phyloP scores from a whole-genome alignment of 208 protist species.

The Borovskyia barvae region DNA sequence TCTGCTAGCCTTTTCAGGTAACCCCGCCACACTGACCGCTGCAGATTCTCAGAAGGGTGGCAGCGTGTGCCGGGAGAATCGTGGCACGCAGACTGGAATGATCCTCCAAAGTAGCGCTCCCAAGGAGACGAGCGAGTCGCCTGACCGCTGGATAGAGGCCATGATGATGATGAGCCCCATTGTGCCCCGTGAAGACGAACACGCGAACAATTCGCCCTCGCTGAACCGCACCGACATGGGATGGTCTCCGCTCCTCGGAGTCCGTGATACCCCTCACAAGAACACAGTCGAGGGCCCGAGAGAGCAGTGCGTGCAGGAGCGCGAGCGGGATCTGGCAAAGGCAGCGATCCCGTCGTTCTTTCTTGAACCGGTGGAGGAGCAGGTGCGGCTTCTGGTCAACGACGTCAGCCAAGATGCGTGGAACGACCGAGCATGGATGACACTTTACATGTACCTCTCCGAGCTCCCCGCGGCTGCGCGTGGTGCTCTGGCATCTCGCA shows the following conservation, averaged over 20 bases:
- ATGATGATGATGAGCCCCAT: slow-evolving; percentile 18
- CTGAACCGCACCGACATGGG: slow-evolving; percentile 8
- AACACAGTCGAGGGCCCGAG: not conserved
- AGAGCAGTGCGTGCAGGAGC: not conserved
- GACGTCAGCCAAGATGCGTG: not conserved
- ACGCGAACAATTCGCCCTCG: not conserved
- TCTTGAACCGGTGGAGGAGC: slow-evolving; percentile 24
- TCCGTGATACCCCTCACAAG: not conserved
- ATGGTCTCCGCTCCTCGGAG: slow-evolving; percentile 8
- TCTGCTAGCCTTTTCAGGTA: too few species aligned
- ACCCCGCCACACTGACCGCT: too few species aligned
- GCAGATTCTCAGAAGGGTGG: too few species aligned
- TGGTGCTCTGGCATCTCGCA: slow-evolving; percentile 4
- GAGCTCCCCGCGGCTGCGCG: slow-evolving; percentile 23
- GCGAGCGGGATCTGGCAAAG: too few species aligned
- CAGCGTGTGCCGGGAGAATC: slow-evolving; percentile 14
- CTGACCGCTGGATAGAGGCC: not conserved
- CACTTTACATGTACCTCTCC: slow-evolving; percentile 41
- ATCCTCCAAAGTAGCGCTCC: too few species aligned
- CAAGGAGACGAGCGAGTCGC: not conserved
- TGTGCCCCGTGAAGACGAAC: slow-evolving; percentile 1
- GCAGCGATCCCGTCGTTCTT: slow-evolving; percentile 24
- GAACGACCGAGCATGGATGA: slow-evolving; percentile 35
- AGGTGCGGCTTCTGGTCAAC: slow-evolving; percentile 23
- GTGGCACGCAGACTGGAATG: slow-evolving; percentile 25